Percentiles rank a stretch among this genome's conserved stretches.
These are phyloP conservation scores for Aspergillus sp. DNA, from an alignment of 2,329 filamentous ascomycete genomes.

Conservation along the genomic window DNA sequence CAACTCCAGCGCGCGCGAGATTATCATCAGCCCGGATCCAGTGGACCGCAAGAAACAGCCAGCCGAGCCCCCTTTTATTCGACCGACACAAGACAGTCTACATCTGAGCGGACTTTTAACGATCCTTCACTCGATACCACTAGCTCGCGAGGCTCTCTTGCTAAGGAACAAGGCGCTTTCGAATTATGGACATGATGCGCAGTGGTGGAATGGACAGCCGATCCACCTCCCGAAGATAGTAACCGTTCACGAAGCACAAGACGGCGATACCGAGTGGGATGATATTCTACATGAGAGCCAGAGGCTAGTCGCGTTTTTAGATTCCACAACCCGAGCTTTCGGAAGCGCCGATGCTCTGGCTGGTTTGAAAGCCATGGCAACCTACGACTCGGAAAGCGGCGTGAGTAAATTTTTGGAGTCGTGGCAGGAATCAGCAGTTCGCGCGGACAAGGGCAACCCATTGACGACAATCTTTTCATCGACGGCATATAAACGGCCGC, in stretches of 20 bases:
- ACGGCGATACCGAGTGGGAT: conserved; percentile 37
- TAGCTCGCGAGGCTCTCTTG: conserved; percentile 58
- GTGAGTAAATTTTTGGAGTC: conserved; percentile 49
- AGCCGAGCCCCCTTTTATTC: conserved; percentile 58
- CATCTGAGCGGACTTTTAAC: conserved; percentile 60
- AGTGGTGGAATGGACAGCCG: conserved; percentile 63
- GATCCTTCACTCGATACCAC: conserved; percentile 62
- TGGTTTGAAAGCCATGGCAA: conserved; percentile 39
- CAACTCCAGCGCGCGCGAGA: conserved; percentile 50
- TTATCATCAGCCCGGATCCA: conserved; percentile 55
- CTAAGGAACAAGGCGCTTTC: conserved; percentile 44
- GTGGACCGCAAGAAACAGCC: conserved; percentile 49
- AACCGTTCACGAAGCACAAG: conserved; percentile 39
- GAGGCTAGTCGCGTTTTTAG: conserved; percentile 62
- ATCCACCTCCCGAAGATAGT: conserved; percentile 53
- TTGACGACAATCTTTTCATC: conserved; percentile 50
- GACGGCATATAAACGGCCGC: conserved; percentile 40
- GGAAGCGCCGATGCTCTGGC: conserved; percentile 55
- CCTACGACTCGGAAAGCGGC: conserved; percentile 35
- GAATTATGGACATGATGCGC: conserved; percentile 56
- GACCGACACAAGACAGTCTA: conserved; percentile 53
- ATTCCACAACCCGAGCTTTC: conserved; percentile 58
- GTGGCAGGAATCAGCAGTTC: conserved; percentile 50
- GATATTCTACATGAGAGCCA: conserved; percentile 59
- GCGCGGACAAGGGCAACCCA: conserved; percentile 41